A percentile compares a stretch with the other conserved stretches of the same genome.
Evolutionary conservation across 768 basidiomycete species (phyloP).

Genomic region (Amanita pseudoporphyria): DNA sequence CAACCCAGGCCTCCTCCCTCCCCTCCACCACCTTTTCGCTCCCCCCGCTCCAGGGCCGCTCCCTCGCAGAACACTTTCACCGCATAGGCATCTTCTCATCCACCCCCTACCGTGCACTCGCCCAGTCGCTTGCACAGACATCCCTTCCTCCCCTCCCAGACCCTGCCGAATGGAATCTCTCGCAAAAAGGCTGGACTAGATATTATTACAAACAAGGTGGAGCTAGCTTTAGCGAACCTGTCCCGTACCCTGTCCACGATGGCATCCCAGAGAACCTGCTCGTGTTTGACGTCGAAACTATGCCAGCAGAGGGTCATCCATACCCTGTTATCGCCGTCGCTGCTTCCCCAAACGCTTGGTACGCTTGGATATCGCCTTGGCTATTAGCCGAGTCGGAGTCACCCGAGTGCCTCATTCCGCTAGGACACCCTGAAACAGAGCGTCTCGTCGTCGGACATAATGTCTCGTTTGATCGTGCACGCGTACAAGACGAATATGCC

Average conservation of each 20-base stretch:
- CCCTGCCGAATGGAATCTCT: constrained; percentile 8
- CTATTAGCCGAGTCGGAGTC: constrained; percentile 51
- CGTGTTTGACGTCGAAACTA: constrained; percentile 89
- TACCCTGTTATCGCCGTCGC: constrained; percentile 88
- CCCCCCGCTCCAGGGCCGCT: constrained; percentile 72
- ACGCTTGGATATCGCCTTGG: constrained; percentile 96
- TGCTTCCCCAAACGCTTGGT: constrained; percentile 79
- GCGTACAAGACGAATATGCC: constrained; percentile 77
- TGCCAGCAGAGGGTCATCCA: constrained; percentile 64
- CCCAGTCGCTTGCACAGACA: constrained; percentile 3
- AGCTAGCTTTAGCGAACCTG: constrained; percentile 63
- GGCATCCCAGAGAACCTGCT: constrained; percentile 65
- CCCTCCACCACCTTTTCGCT: constrained; percentile 73
- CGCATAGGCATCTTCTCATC: constrained; percentile 59
- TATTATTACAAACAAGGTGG: constrained; percentile 66
- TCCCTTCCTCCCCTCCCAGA: constrained; percentile 15
- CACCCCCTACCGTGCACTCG: constrained; percentile 67
- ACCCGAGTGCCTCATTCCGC: constrained; percentile 62
- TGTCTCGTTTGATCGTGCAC: constrained; percentile 85
- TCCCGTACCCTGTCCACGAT: constrained; percentile 55
- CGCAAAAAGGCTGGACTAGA: constrained; percentile 42
- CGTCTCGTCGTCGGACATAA: constrained; percentile 88
- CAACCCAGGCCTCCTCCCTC: constrained; percentile 70
- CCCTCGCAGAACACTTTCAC: constrained; percentile 85
- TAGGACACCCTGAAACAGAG: constrained; percentile 36